phyloP scores from a whole-genome alignment of 139 green algal species.

The Eudorina sp. region DNA sequence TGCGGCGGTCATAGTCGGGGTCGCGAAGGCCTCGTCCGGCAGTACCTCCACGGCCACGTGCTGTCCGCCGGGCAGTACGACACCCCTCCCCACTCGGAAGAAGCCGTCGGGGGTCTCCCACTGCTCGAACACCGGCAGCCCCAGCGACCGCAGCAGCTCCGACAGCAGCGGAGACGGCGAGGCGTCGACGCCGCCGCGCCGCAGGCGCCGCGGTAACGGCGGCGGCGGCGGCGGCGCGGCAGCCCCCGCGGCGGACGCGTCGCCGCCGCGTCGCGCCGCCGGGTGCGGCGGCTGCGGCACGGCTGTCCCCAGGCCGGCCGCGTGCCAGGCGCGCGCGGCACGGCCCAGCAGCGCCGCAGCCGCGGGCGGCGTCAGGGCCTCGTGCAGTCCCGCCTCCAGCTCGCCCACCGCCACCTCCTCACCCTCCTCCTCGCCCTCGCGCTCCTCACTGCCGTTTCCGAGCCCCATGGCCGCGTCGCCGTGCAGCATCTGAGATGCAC shows the following conservation, averaged over 20 bases:
- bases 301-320: neutral
- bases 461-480: no score
- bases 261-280: neutral
- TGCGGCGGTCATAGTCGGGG: no score
- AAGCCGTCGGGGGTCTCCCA: constrained; percentile 1
- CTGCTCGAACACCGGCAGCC: neutral
- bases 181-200: neutral
- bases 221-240: neutral
- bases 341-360: neutral
- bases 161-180: neutral
- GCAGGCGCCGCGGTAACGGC: neutral
- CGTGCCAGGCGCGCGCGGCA: constrained; percentile 21
- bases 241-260: neutral
- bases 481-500: no score
- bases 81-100: neutral
- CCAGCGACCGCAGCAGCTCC: neutral
- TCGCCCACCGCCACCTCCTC: neutral
- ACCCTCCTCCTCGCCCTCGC: neutral
- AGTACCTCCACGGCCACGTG: constrained; percentile 23
- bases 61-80: neutral
- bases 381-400: neutral
- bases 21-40: neutral
- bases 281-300: neutral
- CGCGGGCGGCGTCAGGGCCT: neutral
- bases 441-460: neutral